Evolutionary conservation across 345 rosid genomes (phyloP).

Genomic region (Cochlearia excelsa): DNA sequence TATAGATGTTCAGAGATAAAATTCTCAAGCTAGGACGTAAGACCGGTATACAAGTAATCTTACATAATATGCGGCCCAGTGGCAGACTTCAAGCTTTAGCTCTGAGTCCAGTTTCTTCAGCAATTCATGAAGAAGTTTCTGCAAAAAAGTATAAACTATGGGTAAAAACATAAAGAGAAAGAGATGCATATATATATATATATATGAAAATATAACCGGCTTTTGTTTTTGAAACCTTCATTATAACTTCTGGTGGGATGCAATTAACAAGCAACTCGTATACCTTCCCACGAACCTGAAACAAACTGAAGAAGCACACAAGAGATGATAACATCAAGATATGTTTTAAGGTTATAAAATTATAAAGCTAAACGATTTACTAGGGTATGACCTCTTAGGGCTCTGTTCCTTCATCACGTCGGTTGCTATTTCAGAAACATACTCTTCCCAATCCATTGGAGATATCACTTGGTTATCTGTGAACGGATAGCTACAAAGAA

Average conservation of each 20-base stretch:
- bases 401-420: conserved; percentile 96
- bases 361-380: conserved; percentile 9
- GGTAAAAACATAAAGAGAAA: conserved; percentile 12
- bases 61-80: conserved; percentile 98
- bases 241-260: conserved; percentile 79
- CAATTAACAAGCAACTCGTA: conserved; percentile 81
- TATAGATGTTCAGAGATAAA: neutral
- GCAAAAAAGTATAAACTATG: conserved; percentile 28
- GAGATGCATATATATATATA: neutral
- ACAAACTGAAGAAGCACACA: conserved; percentile 52
- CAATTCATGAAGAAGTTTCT: conserved; percentile 78
- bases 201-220: neutral
- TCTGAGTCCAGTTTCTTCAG: conserved; percentile 87
- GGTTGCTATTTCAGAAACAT: conserved; percentile 73
- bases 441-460: conserved; percentile 98
- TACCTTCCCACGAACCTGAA: conserved; percentile 88
- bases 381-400: conserved; percentile 59
- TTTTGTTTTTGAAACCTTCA: conserved; percentile 54
- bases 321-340: neutral
- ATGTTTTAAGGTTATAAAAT: neutral
- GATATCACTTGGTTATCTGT: conserved; percentile 68
- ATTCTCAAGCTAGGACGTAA: conserved; percentile 10
- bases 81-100: conserved; percentile 88
- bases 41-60: conserved; percentile 28
- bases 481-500: conserved; percentile 65